Conservation (phyloP, 2,329 filamentous ascomycete species). For the Monosporascus sp. region DNA sequence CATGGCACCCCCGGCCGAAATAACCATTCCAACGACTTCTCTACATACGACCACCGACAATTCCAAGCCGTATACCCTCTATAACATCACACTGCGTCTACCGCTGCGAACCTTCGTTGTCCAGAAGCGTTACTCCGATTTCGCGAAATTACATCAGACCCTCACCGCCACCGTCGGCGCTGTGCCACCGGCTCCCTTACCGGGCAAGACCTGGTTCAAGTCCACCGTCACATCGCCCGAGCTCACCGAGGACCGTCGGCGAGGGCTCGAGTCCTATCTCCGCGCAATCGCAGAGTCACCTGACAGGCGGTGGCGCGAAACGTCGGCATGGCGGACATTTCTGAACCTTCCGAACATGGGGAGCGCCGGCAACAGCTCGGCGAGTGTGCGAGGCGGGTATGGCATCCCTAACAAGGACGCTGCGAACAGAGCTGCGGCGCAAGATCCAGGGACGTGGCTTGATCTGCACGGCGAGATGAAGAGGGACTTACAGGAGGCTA, state of each 20-base stretch:
- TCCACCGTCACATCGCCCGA: constrained; percentile 64
- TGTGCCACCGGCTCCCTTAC: constrained; percentile 62
- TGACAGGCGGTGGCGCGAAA: constrained; percentile 73
- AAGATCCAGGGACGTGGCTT: constrained; percentile 66
- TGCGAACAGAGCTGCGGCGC: constrained; percentile 36
- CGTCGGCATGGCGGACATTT: constrained; percentile 66
- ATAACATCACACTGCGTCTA: constrained; percentile 72
- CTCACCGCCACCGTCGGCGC: constrained; percentile 55
- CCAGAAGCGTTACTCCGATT: constrained; percentile 80
- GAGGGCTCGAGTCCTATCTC: constrained; percentile 65
- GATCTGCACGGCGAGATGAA: constrained; percentile 73
- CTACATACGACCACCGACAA: constrained; percentile 41
- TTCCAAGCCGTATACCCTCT: constrained; percentile 67
- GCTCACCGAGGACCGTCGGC: constrained; percentile 65
- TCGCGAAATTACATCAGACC: constrained; percentile 58
- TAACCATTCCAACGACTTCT: constrained; percentile 63
- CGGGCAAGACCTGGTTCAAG: constrained; percentile 71
- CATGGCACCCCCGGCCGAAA: constrained; percentile 62
- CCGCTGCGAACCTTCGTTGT: constrained; percentile 71
- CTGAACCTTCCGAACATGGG: constrained; percentile 57
- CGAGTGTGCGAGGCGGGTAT: constrained; percentile 39
- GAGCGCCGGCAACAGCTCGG: constrained; percentile 42
- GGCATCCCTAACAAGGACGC: constrained; percentile 25
- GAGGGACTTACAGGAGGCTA: constrained; percentile 60
- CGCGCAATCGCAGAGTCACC: constrained; percentile 64